Percentiles rank a stretch among this genome's conserved stretches.
phyloP scores from a whole-genome alignment of 495 filamentous ascomycete species.

The Penicillium paradoxum region DNA sequence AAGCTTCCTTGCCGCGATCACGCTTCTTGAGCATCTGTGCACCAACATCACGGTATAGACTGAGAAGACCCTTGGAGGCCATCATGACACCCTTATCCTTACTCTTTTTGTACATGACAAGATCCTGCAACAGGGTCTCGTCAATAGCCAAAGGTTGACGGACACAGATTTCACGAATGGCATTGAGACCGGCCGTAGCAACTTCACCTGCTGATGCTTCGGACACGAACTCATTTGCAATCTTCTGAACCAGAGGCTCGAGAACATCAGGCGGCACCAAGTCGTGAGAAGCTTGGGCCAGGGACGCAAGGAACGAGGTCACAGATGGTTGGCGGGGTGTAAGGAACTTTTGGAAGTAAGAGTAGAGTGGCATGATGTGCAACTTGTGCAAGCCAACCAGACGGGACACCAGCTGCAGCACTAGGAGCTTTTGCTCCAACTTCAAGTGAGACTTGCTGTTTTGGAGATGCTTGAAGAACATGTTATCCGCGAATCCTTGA shows the following conservation, averaged over 20 bases:
- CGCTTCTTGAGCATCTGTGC: conserved; percentile 85
- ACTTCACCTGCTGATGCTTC: conserved; percentile 90
- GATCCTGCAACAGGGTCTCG: conserved; percentile 89
- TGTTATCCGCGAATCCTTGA: conserved; percentile 84
- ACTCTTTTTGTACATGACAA: conserved; percentile 92
- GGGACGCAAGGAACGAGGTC: conserved; percentile 87
- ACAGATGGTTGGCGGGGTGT: conserved; percentile 87
- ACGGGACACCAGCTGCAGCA: conserved; percentile 84
- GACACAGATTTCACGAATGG: conserved; percentile 88
- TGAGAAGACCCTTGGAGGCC: conserved; percentile 86
- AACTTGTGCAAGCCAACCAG: conserved; percentile 92
- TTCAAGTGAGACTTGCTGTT: conserved; percentile 78
- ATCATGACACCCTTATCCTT: conserved; percentile 98
- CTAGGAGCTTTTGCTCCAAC: conserved; percentile 83
- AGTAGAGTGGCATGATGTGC: conserved; percentile 76
- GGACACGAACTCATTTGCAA: conserved; percentile 96
- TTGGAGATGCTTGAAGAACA: conserved; percentile 90
- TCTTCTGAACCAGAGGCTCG: conserved; percentile 88
- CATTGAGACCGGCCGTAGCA: conserved; percentile 86
- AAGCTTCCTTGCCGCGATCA: conserved; percentile 89
- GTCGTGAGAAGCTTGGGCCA: conserved; percentile 87
- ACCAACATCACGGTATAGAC: conserved; percentile 83
- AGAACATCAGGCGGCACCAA: conserved; percentile 90
- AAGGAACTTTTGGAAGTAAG: conserved; percentile 79
- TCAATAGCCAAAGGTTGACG: conserved; percentile 93